Base-by-base conservation (phyloP, 352 stramenopile genomes). In the Globisporangium okanoganense region DNA sequence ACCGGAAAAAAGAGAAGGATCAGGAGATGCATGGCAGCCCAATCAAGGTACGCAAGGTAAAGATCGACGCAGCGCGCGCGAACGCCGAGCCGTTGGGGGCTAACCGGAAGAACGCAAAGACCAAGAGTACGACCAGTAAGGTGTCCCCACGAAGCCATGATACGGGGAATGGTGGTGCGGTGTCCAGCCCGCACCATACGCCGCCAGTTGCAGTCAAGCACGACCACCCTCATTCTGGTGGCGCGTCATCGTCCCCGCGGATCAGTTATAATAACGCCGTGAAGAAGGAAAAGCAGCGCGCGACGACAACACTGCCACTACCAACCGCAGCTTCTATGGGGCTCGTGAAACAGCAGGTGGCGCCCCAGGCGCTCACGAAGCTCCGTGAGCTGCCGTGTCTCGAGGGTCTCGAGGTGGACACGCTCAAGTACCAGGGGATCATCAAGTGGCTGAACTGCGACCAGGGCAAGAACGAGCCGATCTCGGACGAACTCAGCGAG, bases 361-460 rank as follows among this genome's bases (percentile, higher is more conserved):
- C 56, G 10, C 14, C 59, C 3, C 67, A 79, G 8, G n/a, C 78
- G 18, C 57, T 90, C 25, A 65, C 66, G 16, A 80, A 73, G 43
- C 51, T 90, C 6, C 69, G 65, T 1, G 62, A 73, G 33, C 18
- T 79, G 18, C 62, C 78, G 7, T 64, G 75, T 45, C 74, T 84
- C 38, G 60, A 78, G 40, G 58, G 60, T 22, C 53, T 90, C 10
- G 47, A 45, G 16, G 55, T 62, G 18, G 71, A 67, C 2, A 75
- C 72, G 13, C 76, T 61, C 33, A 90, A 90, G 51, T 86, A 80
- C 61, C 60, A 61, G 2, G 66, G 48, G 24, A 52, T 90, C 7
- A 56, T 76, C 22, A 76, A 75, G 56, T 90, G 81, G 81, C 57
- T 90, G 44, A 72, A 87, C 59, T 25, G 50, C 27, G 78, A 90